Base-by-base conservation (phyloP, 176 grass and related monocot genomes). In the Avena insularis region DNA sequence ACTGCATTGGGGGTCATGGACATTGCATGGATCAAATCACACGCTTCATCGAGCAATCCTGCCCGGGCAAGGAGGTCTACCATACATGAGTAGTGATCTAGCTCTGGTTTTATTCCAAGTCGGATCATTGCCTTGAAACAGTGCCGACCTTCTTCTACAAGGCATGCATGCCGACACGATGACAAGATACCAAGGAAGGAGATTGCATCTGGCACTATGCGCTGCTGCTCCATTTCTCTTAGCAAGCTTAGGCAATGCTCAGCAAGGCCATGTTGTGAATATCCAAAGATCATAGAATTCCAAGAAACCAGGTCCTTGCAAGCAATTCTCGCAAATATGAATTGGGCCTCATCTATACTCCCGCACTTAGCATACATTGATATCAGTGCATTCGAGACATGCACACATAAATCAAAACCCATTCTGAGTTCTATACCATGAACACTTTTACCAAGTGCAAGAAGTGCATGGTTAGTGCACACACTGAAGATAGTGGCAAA, bases 21-120 rank as follows among this genome's bases (percentile, higher is more conserved):
- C 90, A 92, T 91, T 2, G 49, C 69, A 74, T 80, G 61, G 72
- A 92, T 87, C 71, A 95, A 66, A 65, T 87, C 63, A 50, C 84
- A 85, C 5, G 90, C 86, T 89, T 95, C 88, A 73, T 92, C 80
- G 58, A 91, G 10, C 66, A 89, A 61, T 12, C 90, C 93, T 82
- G 88, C 88, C 73, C 86, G 86, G 2, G 88, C 88, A 12, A 95
- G 84, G 46, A 95, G 90, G 77, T 95, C 93, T 2, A 95, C 86
- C 86, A 92, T 85, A 57, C 93, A 95, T 25, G 88, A 88, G 54
- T 95, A 95, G 57, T 95, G 90, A 86, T 92, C 86, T 36, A 92
- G 38, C 84, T 80, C 69, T n/a, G 84, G 93, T 65, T 82, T 45
- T 40, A 95, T 71, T 80, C 90, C 88, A 83, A 57, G 86, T 33